Conservation (phyloP, 2,329 filamentous ascomycete genomes). For the Dichotomopilus funicola region DNA sequence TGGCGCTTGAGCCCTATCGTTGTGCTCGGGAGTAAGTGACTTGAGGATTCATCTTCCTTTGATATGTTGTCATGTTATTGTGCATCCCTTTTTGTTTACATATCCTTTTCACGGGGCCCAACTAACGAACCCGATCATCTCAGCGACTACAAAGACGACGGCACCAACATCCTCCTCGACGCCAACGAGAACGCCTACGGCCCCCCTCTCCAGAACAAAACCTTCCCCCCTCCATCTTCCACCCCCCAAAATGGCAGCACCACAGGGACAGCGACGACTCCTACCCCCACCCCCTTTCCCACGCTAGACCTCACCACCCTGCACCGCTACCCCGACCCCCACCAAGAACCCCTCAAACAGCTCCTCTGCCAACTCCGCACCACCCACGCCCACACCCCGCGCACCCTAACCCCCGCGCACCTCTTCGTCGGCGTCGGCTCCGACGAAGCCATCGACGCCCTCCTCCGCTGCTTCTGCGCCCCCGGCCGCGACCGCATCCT, state of each 20-base stretch:
- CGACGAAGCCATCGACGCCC: conserved; percentile 92
- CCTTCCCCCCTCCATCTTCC: conserved; percentile 31
- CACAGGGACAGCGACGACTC: conserved; percentile 18
- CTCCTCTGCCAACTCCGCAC: conserved; percentile 82
- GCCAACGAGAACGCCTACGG: conserved; percentile 98
- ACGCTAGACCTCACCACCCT: conserved; percentile 72
- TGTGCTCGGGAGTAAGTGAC: conserved; percentile 69
- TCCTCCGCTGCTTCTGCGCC: conserved; percentile 87
- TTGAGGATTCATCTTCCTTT: neutral
- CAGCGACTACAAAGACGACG: conserved; percentile 98
- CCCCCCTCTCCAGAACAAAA: conserved; percentile 50
- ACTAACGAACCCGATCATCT: conserved; percentile 11
- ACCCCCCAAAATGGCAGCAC: conserved; percentile 26
- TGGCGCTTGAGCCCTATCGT: conserved; percentile 70
- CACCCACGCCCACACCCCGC: conserved; percentile 70
- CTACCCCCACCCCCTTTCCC: conserved; percentile 32
- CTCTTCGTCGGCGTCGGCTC: conserved; percentile 93
- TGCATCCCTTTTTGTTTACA: too few relatives aligned
- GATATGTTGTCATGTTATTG: too few relatives aligned
- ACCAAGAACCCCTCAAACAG: conserved; percentile 82
- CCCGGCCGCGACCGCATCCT: conserved; percentile 86
- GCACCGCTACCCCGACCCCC: conserved; percentile 93
- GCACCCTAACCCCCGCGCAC: conserved; percentile 69
- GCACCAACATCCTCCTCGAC: conserved; percentile 90
- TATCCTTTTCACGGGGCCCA: too few relatives aligned